Conservation (phyloP, 345 rosid species). For the Combretum micranthum region DNA sequence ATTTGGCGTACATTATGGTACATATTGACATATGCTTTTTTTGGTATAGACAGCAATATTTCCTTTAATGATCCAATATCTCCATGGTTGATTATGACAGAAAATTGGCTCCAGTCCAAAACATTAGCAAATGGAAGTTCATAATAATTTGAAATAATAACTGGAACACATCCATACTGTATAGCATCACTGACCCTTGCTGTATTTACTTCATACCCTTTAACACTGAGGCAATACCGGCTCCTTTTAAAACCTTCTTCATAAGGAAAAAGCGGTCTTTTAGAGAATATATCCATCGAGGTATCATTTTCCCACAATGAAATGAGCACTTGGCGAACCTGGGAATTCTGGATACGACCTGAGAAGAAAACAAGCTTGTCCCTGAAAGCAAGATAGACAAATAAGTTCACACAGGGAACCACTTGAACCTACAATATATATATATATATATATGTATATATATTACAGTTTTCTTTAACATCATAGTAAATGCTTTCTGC, state of each 20-base stretch:
- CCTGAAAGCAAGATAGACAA: slow-evolving; percentile 15
- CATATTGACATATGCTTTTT: slow-evolving; percentile 18
- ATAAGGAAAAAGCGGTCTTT: slow-evolving; percentile 19
- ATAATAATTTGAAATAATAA: slow-evolving; percentile 33
- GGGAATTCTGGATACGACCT: slow-evolving; percentile 32
- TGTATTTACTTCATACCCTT: slow-evolving; percentile 40
- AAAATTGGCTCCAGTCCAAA: slow-evolving; percentile 40
- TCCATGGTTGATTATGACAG: slow-evolving; percentile 22
- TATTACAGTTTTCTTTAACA: too few species aligned
- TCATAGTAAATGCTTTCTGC: too few species aligned
- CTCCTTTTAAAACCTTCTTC: slow-evolving; percentile 37
- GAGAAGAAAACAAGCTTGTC: slow-evolving; percentile 30
- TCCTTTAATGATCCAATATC: slow-evolving; percentile 23
- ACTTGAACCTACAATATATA: too few species aligned
- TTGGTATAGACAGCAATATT: slow-evolving; percentile 18
- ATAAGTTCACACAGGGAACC: not conserved
- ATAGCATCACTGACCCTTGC: slow-evolving; percentile 38
- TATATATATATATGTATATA: too few species aligned
- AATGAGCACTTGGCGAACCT: slow-evolving; percentile 24
- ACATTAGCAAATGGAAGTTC: slow-evolving; percentile 39
- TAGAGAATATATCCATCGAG: slow-evolving; percentile 21
- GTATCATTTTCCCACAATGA: slow-evolving; percentile 26
- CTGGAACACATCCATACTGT: slow-evolving; percentile 34
- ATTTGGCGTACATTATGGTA: slow-evolving; percentile 24
- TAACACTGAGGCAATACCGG: slow-evolving; percentile 38